Evolutionary conservation across 306 rosid species (phyloP), one percentile per base, ranked within the genome.

Genomic region (Psophocarpus tetragonolobus): DNA sequence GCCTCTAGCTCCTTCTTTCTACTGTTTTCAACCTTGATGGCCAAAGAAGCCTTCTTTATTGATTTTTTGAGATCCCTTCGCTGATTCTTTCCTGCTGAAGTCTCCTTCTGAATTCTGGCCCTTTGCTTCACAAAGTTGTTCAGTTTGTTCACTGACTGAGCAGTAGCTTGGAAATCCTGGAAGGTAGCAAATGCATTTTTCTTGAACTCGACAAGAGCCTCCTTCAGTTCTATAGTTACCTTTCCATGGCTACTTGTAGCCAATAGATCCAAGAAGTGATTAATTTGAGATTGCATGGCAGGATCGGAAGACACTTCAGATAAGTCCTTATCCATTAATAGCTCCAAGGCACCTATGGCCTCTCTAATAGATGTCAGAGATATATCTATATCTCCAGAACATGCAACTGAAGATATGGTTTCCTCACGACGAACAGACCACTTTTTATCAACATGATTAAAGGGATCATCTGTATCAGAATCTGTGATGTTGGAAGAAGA

Each of bases 391-490:
- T 54, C 38, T 14, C 32, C 36, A 15, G 27, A 44, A 26, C 35
- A 4, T 7, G n/a, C 35, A 3, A 2, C 64, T 1, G 42, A 13
- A 21, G 65, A 71, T 21, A 7, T 21, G 24, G 51, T 4, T 35
- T 53, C 23, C 50, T 51, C 4, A 9, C 36, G 15, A 71, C 24
- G 8, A 53, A 33, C 4, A 4, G n/a, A 23, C 1, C 21, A 1
- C 14, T 11, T 54, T 72, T 3, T 35, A 13, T 4, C 21, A 8
- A 35, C 24, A 2, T 0, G 0, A 21, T 72, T n/a, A 3, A 72
- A 72, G 33, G 76, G 51, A 2, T 53, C 38, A 36, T 72, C 53
- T 36, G 53, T 53, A 64, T 72, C 77, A n/a, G 35, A 72, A 72
- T 21, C 66, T 53, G 18, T 15, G 1, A 4, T 13, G 20, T 45